Conservation (phyloP, 1,284 basidiomycete species). For the Nidula niveotomentosa region DNA sequence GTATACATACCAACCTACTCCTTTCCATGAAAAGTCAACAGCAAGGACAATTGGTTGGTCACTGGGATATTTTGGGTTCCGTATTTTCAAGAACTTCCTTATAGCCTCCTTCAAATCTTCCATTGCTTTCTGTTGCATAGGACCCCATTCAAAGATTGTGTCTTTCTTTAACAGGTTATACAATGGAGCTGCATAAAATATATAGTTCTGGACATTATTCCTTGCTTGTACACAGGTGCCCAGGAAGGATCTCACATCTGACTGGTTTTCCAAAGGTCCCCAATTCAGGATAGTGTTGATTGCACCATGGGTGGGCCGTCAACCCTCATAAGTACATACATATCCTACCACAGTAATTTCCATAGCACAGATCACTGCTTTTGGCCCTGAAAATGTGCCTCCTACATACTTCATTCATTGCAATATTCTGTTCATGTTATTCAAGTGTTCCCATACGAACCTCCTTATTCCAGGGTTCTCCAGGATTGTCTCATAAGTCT, state of each 20-base stretch:
- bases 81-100: constrained; percentile 19
- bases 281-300: constrained; percentile 11
- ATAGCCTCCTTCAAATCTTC: constrained; percentile 23
- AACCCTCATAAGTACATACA: constrained; percentile 20
- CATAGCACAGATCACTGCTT: constrained; percentile 11
- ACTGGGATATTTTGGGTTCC: constrained; percentile 24
- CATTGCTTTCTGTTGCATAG: constrained; percentile 15
- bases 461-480: constrained; percentile 27
- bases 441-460: constrained; percentile 31
- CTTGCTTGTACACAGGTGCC: constrained; percentile 18
- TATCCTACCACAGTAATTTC: constrained; percentile 16
- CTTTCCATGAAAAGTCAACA: constrained; percentile 19
- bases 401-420: constrained; percentile 18
- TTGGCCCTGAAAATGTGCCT: constrained; percentile 13
- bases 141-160: constrained; percentile 20
- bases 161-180: constrained; percentile 20
- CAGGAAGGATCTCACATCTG: constrained; percentile 23
- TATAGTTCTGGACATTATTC: constrained; percentile 22
- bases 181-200: constrained; percentile 19
- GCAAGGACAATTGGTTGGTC: constrained; percentile 20
- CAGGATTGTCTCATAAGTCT: constrained; percentile 19
- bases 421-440: constrained; percentile 22
- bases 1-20: constrained; percentile 2
- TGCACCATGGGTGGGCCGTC: constrained; percentile 11
- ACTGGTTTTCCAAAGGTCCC: constrained; percentile 13